Evolutionary conservation across 192 early-diverging fungal species (phyloP).

Genomic region (Coemansia sp.): DNA sequence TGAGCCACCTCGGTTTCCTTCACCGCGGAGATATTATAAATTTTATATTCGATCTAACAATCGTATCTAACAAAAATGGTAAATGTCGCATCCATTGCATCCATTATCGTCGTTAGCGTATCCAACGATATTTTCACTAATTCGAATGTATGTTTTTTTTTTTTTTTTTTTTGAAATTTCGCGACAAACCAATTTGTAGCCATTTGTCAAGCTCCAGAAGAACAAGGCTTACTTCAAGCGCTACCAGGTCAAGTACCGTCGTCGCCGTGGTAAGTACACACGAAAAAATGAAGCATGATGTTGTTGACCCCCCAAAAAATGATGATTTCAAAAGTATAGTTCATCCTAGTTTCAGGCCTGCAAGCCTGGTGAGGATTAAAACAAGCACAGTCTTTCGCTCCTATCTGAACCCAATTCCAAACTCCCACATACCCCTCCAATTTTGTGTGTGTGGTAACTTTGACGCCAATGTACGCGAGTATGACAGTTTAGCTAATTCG

Average conservation of each 20-base stretch:
- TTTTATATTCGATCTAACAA: slow-evolving; percentile 8
- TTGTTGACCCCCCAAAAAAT: slow-evolving; percentile 17
- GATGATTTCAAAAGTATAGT: slow-evolving; percentile 78
- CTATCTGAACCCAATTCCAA: slow-evolving; percentile 69
- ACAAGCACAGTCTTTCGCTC: slow-evolving; percentile 77
- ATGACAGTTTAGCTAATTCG: neutral
- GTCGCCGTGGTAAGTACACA: slow-evolving; percentile 86
- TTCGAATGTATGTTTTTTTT: neutral
- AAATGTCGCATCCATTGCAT: slow-evolving; percentile 19
- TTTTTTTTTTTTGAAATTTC: slow-evolving; percentile 11
- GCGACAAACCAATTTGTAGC: slow-evolving; percentile 37
- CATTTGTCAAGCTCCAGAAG: slow-evolving; percentile 86
- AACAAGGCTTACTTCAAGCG: slow-evolving; percentile 99
- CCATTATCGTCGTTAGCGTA: neutral
- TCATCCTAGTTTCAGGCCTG: slow-evolving; percentile 69
- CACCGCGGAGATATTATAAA: slow-evolving; percentile 39
- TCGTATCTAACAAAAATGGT: slow-evolving; percentile 49
- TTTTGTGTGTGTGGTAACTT: neutral
- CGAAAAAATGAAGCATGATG: too few relatives aligned
- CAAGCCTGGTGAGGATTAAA: slow-evolving; percentile 58
- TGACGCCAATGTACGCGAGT: neutral
- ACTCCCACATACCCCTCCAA: neutral
- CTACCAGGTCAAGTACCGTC: slow-evolving; percentile 99
- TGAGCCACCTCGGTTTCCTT: neutral
- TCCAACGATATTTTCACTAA: slow-evolving; percentile 3